These are phyloP conservation scores for Chaetothyriales sp. DNA, from an alignment of 2,329 filamentous ascomycete genomes.

Conservation along the genomic window DNA sequence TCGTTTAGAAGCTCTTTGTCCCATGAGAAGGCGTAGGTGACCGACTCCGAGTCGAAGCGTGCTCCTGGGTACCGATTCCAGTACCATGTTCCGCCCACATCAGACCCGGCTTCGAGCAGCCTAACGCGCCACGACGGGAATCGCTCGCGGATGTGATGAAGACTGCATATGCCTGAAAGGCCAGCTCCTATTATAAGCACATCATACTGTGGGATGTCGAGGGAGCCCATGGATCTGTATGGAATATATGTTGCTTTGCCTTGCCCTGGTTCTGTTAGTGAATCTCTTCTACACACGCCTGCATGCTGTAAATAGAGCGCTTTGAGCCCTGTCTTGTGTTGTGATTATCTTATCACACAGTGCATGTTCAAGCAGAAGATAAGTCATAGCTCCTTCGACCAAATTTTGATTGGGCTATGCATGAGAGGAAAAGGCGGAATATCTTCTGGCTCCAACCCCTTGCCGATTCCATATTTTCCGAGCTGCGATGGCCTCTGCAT, in stretches of 20 bases:
- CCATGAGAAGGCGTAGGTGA: constrained; percentile 39
- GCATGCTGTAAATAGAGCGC: too few relatives aligned
- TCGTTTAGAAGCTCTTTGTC: constrained; percentile 24
- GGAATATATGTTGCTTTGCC: too few relatives aligned
- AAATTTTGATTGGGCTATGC: background rate
- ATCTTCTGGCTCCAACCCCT: background rate
- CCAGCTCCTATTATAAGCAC: constrained; percentile 14
- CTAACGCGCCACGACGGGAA: constrained; percentile 18
- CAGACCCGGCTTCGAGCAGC: constrained; percentile 23
- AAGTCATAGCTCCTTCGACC: background rate
- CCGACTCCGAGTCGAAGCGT: constrained; percentile 38
- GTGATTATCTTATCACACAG: too few relatives aligned
- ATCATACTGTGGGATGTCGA: constrained; percentile 4
- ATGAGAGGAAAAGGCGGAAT: background rate
- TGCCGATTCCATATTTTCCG: background rate
- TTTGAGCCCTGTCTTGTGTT: constrained; percentile 24
- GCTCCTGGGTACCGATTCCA: constrained; percentile 44
- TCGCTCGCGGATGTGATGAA: constrained; percentile 19
- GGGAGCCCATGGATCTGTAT: constrained; percentile 1
- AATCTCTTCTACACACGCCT: too few relatives aligned
- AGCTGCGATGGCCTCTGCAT: too few relatives aligned
- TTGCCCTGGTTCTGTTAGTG: too few relatives aligned
- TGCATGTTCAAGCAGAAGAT: too few relatives aligned
- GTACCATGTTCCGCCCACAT: constrained; percentile 30
- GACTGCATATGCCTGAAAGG: constrained; percentile 10